phyloP scores from a whole-genome alignment of 1,139 yeast species.

The Lodderomyces elongisporus region DNA sequence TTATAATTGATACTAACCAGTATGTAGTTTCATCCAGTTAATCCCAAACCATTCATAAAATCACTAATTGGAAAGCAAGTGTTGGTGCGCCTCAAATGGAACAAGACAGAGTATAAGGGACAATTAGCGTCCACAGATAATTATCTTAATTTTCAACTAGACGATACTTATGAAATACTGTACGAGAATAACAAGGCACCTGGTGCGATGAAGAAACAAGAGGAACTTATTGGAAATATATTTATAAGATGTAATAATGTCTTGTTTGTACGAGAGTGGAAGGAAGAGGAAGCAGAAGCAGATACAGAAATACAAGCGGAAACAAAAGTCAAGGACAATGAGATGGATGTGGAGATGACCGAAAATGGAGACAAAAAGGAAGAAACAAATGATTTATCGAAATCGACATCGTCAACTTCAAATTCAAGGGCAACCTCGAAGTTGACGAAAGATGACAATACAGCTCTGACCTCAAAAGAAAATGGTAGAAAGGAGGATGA shows the following conservation, averaged over 20 bases:
- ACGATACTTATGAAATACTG: conserved; percentile 61
- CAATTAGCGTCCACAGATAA: conserved; percentile 78
- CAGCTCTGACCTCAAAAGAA: too few species aligned
- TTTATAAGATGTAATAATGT: conserved; percentile 84
- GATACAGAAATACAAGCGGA: neutral
- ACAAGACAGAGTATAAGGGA: conserved; percentile 85
- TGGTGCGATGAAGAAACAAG: conserved; percentile 19
- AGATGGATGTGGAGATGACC: neutral
- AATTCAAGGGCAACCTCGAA: too few species aligned
- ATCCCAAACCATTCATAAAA: conserved; percentile 87
- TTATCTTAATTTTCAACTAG: conserved; percentile 85
- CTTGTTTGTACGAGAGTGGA: conserved; percentile 51
- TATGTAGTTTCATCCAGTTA: conserved; percentile 63
- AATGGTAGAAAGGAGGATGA: neutral
- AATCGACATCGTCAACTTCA: too few species aligned
- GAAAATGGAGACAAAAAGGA: neutral
- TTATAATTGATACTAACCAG: too few species aligned
- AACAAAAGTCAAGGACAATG: neutral
- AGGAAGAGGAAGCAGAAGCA: conserved; percentile 2
- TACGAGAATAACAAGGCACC: too few species aligned
- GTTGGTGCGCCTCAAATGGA: conserved; percentile 89
- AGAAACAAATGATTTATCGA: neutral
- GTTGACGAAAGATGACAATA: too few species aligned
- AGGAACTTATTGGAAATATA: conserved; percentile 71
- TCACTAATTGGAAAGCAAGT: conserved; percentile 66